A percentile compares a stretch with the other conserved stretches of the same genome.
Evolutionary conservation across 75 land plant species (phyloP).

Genomic region (Picea sitchensis): DNA sequence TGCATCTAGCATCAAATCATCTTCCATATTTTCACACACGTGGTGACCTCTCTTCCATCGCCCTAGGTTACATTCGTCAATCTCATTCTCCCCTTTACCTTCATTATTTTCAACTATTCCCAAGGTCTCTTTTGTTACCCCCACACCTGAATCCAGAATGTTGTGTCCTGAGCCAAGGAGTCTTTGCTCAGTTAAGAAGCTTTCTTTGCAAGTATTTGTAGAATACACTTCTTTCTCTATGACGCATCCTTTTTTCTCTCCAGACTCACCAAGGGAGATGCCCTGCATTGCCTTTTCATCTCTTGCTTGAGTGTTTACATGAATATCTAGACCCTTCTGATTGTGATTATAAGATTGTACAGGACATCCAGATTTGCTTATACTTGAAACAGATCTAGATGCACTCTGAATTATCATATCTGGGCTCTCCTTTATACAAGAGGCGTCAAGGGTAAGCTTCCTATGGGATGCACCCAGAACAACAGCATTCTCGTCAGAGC

Average conservation of each 20-base stretch:
- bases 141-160: neutral
- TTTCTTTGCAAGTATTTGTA: constrained; percentile 5
- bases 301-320: neutral
- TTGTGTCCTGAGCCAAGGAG: constrained; percentile 10
- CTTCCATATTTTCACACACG: neutral
- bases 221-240: neutral
- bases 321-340: neutral
- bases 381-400: constrained; percentile 17
- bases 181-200: neutral
- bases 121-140: neutral
- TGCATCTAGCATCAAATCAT: constrained; percentile 10
- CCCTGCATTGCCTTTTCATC: constrained; percentile 10
- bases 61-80: neutral
- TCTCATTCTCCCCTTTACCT: constrained; percentile 8
- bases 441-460: constrained; percentile 5
- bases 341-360: constrained; percentile 16
- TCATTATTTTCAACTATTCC: constrained; percentile 10
- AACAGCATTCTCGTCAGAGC: constrained; percentile 19
- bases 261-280: neutral
- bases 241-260: neutral
- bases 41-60: constrained; percentile 1
- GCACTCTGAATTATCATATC: neutral
- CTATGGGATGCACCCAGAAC: constrained; percentile 9
- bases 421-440: constrained; percentile 7
- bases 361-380: constrained; percentile 19